phyloP scores from a whole-genome alignment of 257 asterid species.

The Penstemon barbatus region DNA sequence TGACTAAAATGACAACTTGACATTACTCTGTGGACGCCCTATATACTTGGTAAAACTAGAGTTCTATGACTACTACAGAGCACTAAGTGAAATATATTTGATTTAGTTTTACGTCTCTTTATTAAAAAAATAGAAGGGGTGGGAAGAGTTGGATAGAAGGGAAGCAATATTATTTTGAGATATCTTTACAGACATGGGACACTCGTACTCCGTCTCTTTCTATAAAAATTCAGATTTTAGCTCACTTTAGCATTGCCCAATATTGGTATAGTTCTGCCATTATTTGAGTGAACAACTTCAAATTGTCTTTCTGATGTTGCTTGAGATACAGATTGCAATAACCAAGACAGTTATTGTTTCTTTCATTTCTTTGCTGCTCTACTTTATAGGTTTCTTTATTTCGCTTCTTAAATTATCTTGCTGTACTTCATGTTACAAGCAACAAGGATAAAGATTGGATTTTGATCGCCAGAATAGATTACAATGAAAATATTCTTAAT shows the following conservation, averaged over 20 bases:
- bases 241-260: conserved; percentile 17
- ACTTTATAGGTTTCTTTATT: background rate
- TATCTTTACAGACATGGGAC: background rate
- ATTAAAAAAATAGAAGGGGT: conserved; percentile 9
- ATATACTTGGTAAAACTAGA: background rate
- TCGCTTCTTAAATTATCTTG: background rate
- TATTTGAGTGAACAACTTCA: background rate
- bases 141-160: background rate
- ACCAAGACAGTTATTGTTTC: background rate
- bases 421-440: conserved; percentile 1
- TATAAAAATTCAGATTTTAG: conserved; percentile 10
- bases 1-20: background rate
- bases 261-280: conserved; percentile 16
- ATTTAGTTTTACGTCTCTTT: conserved; percentile 14
- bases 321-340: conserved; percentile 12
- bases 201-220: conserved; percentile 9
- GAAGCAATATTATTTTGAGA: background rate
- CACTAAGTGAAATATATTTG: background rate
- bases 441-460: background rate
- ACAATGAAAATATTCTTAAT: conserved; percentile 8
- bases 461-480: background rate
- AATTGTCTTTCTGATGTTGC: conserved; percentile 10
- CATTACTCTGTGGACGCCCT: conserved; percentile 7
- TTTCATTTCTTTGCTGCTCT: background rate
- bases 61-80: background rate